phyloP scores from a whole-genome alignment of 1,284 basidiomycete species.

The Cystobasidium pallidum region DNA sequence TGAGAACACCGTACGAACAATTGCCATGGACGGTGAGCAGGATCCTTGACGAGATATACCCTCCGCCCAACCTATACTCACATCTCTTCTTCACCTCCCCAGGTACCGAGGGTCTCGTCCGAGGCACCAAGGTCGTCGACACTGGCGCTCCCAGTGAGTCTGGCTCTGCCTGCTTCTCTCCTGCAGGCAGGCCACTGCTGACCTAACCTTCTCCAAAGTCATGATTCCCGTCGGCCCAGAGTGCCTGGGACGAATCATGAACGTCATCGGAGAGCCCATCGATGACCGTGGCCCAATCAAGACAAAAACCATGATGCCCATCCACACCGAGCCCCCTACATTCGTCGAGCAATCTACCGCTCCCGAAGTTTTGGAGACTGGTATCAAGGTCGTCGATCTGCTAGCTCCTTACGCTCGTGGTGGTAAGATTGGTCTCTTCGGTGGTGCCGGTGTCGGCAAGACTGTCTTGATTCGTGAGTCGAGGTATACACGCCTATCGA shows the following conservation, averaged over 20 bases:
- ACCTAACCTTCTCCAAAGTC: conserved; percentile 69
- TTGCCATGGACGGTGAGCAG: conserved; percentile 59
- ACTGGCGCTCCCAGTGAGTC: conserved; percentile 59
- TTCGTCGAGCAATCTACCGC: conserved; percentile 99
- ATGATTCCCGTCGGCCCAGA: conserved; percentile 91
- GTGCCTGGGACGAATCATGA: conserved; percentile 98
- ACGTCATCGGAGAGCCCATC: conserved; percentile 99
- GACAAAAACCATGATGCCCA: conserved; percentile 78
- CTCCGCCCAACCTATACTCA: too few species aligned
- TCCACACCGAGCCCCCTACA: conserved; percentile 93
- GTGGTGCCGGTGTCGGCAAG: conserved; percentile 99
- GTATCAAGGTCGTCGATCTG: conserved; percentile 99
- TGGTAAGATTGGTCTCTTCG: conserved; percentile 99
- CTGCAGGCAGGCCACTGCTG: not conserved
- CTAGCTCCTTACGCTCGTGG: conserved; percentile 99
- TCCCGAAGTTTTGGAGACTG: conserved; percentile 97
- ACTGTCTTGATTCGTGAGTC: conserved; percentile 80
- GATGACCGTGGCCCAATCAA: conserved; percentile 99
- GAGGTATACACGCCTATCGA: too few species aligned
- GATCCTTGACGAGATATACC: conserved; percentile 20
- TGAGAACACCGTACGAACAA: conserved; percentile 89
- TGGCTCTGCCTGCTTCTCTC: not conserved
- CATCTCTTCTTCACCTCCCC: not conserved
- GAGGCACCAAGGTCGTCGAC: conserved; percentile 95
- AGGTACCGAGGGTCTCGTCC: conserved; percentile 96